A percentile compares a stretch with the other conserved stretches of the same genome.
phyloP scores from a whole-genome alignment of 2,329 filamentous ascomycete species.

The Cordyceps pruinosa region DNA sequence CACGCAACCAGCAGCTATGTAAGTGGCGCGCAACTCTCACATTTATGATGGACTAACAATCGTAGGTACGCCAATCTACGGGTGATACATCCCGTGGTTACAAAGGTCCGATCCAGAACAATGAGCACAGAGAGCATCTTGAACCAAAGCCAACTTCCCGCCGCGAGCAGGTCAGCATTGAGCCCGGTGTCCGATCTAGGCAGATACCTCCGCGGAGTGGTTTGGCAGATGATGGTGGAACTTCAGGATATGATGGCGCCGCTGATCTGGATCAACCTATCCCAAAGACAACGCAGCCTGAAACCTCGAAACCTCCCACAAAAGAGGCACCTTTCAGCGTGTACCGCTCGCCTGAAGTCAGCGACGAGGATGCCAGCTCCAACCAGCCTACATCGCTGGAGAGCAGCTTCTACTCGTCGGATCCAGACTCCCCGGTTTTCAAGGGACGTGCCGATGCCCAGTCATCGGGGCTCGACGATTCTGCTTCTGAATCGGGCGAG shows the following conservation, averaged over 20 bases:
- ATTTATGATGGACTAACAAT: not conserved
- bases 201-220: not conserved
- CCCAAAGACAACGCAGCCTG: not conserved
- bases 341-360: not conserved
- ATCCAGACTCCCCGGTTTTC: constrained; percentile 8
- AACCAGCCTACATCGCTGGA: not conserved
- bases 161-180: not conserved
- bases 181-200: not conserved
- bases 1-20: not conserved
- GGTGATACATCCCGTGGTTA: not conserved
- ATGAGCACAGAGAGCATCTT: not conserved
- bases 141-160: not conserved
- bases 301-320: not conserved
- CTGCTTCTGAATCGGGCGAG: not conserved
- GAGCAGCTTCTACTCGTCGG: constrained; percentile 19
- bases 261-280: not conserved
- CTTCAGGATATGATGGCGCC: not conserved
- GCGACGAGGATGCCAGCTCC: not conserved
- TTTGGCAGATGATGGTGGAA: not conserved
- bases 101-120: not conserved
- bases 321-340: not conserved
- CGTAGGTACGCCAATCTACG: not conserved
- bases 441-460: not conserved
- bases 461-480: not conserved
- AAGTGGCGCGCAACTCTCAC: not conserved